phyloP scores from a whole-genome alignment of 768 basidiomycete genomes.

The Boletus patriciae region DNA sequence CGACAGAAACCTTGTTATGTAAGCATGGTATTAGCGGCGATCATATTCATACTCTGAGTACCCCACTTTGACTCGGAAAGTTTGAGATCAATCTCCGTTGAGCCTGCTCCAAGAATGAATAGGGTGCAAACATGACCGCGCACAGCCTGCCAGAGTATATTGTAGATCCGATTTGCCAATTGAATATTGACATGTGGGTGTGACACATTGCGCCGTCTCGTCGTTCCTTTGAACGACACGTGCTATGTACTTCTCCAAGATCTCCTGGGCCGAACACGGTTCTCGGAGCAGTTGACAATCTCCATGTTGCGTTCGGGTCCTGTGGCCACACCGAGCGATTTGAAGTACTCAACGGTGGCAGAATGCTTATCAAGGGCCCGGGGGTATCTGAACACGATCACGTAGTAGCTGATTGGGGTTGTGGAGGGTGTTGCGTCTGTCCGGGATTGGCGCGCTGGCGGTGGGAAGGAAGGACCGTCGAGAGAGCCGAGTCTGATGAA shows the following conservation, averaged over 20 bases:
- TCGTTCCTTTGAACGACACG: constrained; percentile 83
- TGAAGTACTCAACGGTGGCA: constrained; percentile 70
- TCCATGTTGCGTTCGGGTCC: constrained; percentile 67
- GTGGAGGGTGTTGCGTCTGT: constrained; percentile 29
- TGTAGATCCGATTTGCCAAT: too few relatives aligned
- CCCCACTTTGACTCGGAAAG: too few relatives aligned
- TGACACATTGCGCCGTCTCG: too few relatives aligned
- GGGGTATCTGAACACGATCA: constrained; percentile 90
- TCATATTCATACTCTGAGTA: too few relatives aligned
- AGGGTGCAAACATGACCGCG: too few relatives aligned
- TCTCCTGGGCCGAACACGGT: constrained; percentile 76
- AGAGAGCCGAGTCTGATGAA: too few relatives aligned
- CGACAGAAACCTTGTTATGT: too few relatives aligned
- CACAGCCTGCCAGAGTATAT: too few relatives aligned
- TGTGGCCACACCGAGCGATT: constrained; percentile 66
- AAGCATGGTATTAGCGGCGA: too few relatives aligned
- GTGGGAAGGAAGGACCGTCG: constrained; percentile 18
- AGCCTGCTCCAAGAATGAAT: too few relatives aligned
- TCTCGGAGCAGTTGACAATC: constrained; percentile 76
- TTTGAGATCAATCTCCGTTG: too few relatives aligned
- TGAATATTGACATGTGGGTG: too few relatives aligned
- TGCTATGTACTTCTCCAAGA: constrained; percentile 69
- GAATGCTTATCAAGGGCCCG: constrained; percentile 75
- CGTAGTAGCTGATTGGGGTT: constrained; percentile 55
- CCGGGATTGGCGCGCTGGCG: constrained; percentile 21